These are phyloP conservation scores for Saccharomyces hybrid DNA, from an alignment of 1,139 yeast genomes.

Conservation along the genomic window DNA sequence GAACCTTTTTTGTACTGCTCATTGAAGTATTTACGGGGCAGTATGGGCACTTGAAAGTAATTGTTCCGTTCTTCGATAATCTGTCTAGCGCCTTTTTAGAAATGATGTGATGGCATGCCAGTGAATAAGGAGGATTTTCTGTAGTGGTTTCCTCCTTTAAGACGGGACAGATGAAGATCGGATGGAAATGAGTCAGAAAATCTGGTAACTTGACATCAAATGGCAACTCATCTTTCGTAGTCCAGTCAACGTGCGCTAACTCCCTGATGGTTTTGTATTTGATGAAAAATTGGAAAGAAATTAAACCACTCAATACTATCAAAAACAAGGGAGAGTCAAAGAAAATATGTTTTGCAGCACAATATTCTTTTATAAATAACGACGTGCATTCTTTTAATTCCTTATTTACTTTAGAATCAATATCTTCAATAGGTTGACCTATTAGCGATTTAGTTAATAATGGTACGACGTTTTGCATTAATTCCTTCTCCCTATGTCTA, in stretches of 20 bases:
- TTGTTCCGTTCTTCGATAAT: slow-evolving; percentile 33
- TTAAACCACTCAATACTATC: slow-evolving; percentile 59
- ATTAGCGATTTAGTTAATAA: slow-evolving; percentile 21
- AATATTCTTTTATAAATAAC: slow-evolving; percentile 59
- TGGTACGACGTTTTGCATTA: slow-evolving; percentile 16
- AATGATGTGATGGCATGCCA: slow-evolving; percentile 59
- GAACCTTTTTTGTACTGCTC: slow-evolving; percentile 25
- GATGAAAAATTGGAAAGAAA: slow-evolving; percentile 64
- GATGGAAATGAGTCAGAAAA: slow-evolving; percentile 53
- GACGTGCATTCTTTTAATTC: slow-evolving; percentile 26
- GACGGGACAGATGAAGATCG: slow-evolving; percentile 86
- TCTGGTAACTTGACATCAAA: slow-evolving; percentile 51
- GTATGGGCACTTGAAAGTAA: slow-evolving; percentile 57
- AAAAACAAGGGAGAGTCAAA: slow-evolving; percentile 67
- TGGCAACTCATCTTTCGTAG: slow-evolving; percentile 49
- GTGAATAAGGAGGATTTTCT: slow-evolving; percentile 51
- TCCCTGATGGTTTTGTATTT: slow-evolving; percentile 48
- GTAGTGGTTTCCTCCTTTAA: slow-evolving; percentile 72
- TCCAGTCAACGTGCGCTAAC: slow-evolving; percentile 46
- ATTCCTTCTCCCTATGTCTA: slow-evolving; percentile 8
- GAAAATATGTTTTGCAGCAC: slow-evolving; percentile 54
- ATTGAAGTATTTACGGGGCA: slow-evolving; percentile 44
- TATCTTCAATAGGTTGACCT: slow-evolving; percentile 12
- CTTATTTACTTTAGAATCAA: slow-evolving; percentile 14
- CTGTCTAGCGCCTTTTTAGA: slow-evolving; percentile 45